Evolutionary conservation across 2,329 filamentous ascomycete species (phyloP).

Genomic region (Sarocladium kiliense): DNA sequence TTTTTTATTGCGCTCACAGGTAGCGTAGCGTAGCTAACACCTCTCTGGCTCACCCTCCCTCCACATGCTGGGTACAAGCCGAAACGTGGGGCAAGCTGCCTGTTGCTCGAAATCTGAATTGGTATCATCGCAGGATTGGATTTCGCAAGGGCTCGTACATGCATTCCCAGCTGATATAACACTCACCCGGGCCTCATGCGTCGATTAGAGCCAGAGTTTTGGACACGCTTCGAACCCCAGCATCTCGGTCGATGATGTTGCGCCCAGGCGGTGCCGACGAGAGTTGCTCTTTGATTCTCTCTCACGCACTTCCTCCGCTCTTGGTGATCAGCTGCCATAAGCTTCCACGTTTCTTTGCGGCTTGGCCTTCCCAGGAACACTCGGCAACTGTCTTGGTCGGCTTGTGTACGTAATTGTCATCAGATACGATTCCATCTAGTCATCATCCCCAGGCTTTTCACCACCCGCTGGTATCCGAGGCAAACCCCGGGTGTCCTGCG

Average conservation of each 20-base stretch:
- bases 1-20: neutral
- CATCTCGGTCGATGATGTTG: neutral
- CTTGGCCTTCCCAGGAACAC: neutral
- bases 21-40: neutral
- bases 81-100: too few species aligned
- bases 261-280: neutral
- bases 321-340: neutral
- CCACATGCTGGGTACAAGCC: too few species aligned
- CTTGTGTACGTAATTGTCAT: neutral
- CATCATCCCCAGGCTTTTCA: neutral
- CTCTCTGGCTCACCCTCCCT: too few species aligned
- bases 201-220: too few species aligned
- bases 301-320: neutral
- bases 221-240: too few species aligned
- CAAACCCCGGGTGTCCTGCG: neutral
- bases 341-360: neutral
- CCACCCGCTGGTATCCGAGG: too few species aligned
- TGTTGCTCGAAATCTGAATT: too few species aligned
- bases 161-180: too few species aligned
- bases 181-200: too few species aligned
- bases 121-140: too few species aligned
- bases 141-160: too few species aligned
- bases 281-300: neutral
- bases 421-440: neutral
- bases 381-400: neutral